Conservation (phyloP, 2,329 filamentous ascomycete genomes). For the Ciborinia camelliae region DNA sequence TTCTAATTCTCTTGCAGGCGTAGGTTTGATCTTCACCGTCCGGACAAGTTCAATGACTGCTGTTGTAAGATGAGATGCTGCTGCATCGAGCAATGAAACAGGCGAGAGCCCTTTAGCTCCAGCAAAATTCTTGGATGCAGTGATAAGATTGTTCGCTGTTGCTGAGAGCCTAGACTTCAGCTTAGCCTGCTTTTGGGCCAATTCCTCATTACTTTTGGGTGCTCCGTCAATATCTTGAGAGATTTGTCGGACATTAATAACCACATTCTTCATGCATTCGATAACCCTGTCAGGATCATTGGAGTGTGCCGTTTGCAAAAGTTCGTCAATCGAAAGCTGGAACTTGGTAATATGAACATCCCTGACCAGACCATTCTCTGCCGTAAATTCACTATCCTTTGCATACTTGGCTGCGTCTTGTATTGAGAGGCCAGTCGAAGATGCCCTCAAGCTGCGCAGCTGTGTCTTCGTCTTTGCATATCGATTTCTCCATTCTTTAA, state of each 20-base stretch:
- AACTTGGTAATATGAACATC: slow-evolving; percentile 94
- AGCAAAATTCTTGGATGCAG: slow-evolving; percentile 88
- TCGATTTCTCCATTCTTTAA: slow-evolving; percentile 84
- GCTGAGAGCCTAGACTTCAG: slow-evolving; percentile 82
- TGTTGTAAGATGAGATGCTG: slow-evolving; percentile 83
- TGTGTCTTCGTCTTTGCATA: slow-evolving; percentile 89
- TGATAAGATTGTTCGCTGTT: slow-evolving; percentile 93
- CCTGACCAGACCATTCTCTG: slow-evolving; percentile 74
- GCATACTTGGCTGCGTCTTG: slow-evolving; percentile 67
- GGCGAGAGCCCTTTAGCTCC: slow-evolving; percentile 80
- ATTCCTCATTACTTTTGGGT: slow-evolving; percentile 48
- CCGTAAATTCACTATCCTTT: slow-evolving; percentile 63
- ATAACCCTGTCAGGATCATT: slow-evolving; percentile 73
- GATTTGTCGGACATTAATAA: slow-evolving; percentile 78
- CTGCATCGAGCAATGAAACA: slow-evolving; percentile 89
- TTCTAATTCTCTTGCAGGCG: slow-evolving; percentile 71
- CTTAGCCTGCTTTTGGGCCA: slow-evolving; percentile 59
- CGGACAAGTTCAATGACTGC: slow-evolving; percentile 83
- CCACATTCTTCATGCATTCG: slow-evolving; percentile 82
- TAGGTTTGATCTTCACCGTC: slow-evolving; percentile 76
- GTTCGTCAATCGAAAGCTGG: slow-evolving; percentile 89
- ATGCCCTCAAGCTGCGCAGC: slow-evolving; percentile 73
- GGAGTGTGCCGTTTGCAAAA: slow-evolving; percentile 72
- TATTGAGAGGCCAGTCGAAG: slow-evolving; percentile 69
- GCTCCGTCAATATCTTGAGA: slow-evolving; percentile 72